These are phyloP conservation scores for Oryza nivara DNA, from an alignment of 176 grass and related monocot species.

Conservation along the genomic window DNA sequence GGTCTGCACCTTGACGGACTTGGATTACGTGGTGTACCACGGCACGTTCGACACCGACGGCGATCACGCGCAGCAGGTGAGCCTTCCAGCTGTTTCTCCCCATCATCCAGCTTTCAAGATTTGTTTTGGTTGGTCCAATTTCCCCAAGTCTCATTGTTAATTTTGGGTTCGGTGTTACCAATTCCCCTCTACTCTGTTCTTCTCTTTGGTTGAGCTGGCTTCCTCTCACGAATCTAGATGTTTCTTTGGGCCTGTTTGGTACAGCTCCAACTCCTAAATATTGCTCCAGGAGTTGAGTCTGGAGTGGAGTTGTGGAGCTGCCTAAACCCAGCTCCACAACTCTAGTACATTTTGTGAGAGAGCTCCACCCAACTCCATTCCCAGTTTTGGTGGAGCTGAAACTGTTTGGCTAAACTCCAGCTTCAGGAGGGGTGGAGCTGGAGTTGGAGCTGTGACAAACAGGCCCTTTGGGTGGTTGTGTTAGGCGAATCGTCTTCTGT, in stretches of 20 bases:
- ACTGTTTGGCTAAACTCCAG: too few species aligned
- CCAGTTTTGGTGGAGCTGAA: too few species aligned
- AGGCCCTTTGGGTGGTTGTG: not conserved
- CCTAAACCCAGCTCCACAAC: too few species aligned
- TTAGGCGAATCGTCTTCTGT: slow-evolving; percentile 5
- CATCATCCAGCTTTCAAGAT: not conserved
- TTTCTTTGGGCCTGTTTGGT: slow-evolving; percentile 22
- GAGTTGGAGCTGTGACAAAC: too few species aligned
- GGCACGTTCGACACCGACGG: slow-evolving; percentile 77
- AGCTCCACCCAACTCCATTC: too few species aligned
- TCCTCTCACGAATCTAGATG: slow-evolving; percentile 17
- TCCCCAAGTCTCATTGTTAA: slow-evolving; percentile 14
- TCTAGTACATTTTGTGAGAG: too few species aligned
- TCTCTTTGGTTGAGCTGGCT: slow-evolving; percentile 9
- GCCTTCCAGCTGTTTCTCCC: slow-evolving; percentile 10
- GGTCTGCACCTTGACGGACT: slow-evolving; percentile 82
- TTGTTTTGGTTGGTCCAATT: not conserved
- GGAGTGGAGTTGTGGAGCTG: too few species aligned
- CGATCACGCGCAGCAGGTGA: slow-evolving; percentile 81
- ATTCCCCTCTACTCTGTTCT: not conserved
- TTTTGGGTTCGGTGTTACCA: slow-evolving; percentile 12
- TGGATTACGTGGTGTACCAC: slow-evolving; percentile 95
- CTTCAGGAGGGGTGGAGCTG: too few species aligned
- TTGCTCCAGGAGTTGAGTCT: too few species aligned
- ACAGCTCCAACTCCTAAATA: too few species aligned